phyloP scores from a whole-genome alignment of 2,329 filamentous ascomycete species.

The Fusarium gaditjirri region DNA sequence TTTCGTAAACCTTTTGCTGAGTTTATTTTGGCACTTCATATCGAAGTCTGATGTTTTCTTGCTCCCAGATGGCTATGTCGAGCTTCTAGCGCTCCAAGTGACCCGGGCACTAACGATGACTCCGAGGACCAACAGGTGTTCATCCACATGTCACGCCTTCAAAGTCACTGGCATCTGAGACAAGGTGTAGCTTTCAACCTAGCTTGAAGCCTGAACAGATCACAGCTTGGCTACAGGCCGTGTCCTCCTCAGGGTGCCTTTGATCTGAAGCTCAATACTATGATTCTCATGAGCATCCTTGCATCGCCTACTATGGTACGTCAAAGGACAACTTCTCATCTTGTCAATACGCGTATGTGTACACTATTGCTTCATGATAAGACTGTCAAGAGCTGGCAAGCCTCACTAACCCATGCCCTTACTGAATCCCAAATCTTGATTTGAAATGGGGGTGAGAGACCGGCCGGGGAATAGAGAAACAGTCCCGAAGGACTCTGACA shows the following conservation, averaged over 20 bases:
- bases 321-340: background rate
- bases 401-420: constrained; percentile 1
- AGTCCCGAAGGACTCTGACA: constrained; percentile 23
- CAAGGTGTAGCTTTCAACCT: constrained; percentile 2
- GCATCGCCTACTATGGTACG: background rate
- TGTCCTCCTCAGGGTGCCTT: background rate
- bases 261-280: background rate
- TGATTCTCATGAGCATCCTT: background rate
- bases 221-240: background rate
- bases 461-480: constrained; percentile 3
- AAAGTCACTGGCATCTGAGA: constrained; percentile 1
- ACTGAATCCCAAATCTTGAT: background rate
- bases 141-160: constrained; percentile 3
- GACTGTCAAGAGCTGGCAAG: constrained; percentile 10
- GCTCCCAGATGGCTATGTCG: background rate
- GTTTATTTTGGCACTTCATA: no score
- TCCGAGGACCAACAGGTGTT: background rate
- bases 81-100: constrained; percentile 32
- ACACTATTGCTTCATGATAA: constrained; percentile 1
- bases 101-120: constrained; percentile 17
- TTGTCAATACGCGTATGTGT: background rate
- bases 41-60: no score
- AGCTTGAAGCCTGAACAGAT: background rate
- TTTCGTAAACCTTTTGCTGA: no score
- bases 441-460: background rate